These are phyloP conservation scores for Penicillium longicatenatum DNA, from an alignment of 495 filamentous ascomycete species.

Conservation along the genomic window DNA sequence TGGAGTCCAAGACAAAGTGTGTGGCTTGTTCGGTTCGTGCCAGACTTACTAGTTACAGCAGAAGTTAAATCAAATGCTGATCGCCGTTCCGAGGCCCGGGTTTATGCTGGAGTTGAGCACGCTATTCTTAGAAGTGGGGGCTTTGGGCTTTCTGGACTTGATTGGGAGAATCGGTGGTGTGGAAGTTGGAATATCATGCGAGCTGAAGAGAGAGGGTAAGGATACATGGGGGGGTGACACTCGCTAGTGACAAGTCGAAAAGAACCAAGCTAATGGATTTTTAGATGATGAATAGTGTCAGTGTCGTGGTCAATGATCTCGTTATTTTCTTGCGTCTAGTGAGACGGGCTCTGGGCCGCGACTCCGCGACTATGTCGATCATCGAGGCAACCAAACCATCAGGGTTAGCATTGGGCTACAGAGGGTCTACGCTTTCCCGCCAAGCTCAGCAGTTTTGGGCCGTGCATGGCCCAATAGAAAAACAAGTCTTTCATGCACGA, in stretches of 20 bases:
- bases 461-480: neutral
- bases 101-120: neutral
- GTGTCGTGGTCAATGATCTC: neutral
- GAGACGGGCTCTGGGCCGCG: neutral
- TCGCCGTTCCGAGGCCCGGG: constrained; percentile 1
- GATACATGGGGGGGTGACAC: neutral
- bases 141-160: neutral
- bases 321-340: too few relatives aligned
- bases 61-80: neutral
- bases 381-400: neutral
- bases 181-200: neutral
- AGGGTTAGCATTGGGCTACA: neutral
- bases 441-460: neutral
- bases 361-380: constrained; percentile 1
- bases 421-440: neutral
- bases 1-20: too few relatives aligned
- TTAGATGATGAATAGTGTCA: neutral
- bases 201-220: neutral
- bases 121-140: constrained; percentile 17
- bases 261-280: too few relatives aligned
- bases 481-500: neutral
- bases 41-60: neutral
- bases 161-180: constrained; percentile 4
- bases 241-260: neutral
- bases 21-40: too few relatives aligned